Conservation (phyloP, 148 eudicot species). For the Vaccinium macrocarpon region DNA sequence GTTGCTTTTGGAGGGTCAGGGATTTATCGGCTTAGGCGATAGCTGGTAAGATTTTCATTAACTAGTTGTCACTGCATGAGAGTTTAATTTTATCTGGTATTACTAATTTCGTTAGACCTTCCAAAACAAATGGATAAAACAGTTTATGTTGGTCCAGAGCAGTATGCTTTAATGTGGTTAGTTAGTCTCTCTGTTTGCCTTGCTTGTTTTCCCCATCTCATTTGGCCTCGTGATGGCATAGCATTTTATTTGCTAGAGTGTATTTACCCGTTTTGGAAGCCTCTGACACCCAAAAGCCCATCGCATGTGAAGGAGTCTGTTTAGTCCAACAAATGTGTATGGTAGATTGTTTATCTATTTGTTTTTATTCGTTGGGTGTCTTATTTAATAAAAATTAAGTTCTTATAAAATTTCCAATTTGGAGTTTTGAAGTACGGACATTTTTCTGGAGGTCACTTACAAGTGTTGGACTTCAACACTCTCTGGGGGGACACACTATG, state of each 20-base stretch:
- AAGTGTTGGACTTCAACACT: too few species aligned
- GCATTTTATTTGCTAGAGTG: neutral
- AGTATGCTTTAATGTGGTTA: neutral
- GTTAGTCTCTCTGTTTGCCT: neutral
- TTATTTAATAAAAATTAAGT: too few species aligned
- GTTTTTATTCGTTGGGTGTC: too few species aligned
- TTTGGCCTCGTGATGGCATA: neutral
- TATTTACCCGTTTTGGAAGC: neutral
- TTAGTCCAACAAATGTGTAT: neutral
- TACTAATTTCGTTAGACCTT: neutral
- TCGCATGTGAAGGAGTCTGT: neutral
- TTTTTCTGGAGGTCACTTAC: too few species aligned
- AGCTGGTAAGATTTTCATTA: conserved; percentile 57
- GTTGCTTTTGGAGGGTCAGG: conserved; percentile 88
- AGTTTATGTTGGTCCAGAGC: neutral
- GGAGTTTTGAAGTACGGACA: too few species aligned
- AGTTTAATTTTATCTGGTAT: neutral
- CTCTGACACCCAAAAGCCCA: neutral
- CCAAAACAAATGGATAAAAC: neutral
- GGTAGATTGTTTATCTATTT: too few species aligned
- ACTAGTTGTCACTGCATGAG: neutral
- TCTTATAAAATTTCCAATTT: too few species aligned
- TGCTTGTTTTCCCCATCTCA: neutral
- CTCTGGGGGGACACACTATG: too few species aligned
- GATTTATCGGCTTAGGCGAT: conserved; percentile 87